Base-by-base conservation (phyloP, 176 grass and related monocot species). In the Microstegium vimineum region DNA sequence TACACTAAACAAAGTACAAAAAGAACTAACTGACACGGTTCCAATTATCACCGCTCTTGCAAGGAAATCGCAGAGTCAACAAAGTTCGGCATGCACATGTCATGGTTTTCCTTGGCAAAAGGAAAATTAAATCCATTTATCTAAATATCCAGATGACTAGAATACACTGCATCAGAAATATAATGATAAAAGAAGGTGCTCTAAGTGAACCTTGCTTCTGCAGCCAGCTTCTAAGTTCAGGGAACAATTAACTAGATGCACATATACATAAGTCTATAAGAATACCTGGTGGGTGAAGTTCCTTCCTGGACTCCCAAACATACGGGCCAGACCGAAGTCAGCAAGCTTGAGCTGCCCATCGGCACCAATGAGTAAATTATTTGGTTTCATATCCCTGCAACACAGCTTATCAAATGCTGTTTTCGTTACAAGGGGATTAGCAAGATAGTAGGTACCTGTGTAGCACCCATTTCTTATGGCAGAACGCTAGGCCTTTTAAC, bases 381-480 rank as follows among this genome's bases (percentile, higher is more conserved):
- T 99, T 16, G 97, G 97, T 80, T 99, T 99, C 97, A 99, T 99
- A 82, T 99, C 97, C 88, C 97, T 99, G 89, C 40, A 81, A 81
- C 22, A 69, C 80, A 69, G 38, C 32, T 74, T 73, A 41, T 90
- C 42, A 90, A 69, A 52, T 26, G 14, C 5, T 82, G 37, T 23
- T 69, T 81, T 74, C 1, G 3, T 59, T 26, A 70, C 72, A 75
- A 86, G 42, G 51, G 71, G 63, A 20, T 60, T 83, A 86, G 67
- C 57, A 82, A 80, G 62, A 70, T 41, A 81, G 41, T 81, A 31
- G 8, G n/a, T 87, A 99, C 97, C 97, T 99, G 89, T 99, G 97
- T 34, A 99, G 27, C 49, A 99, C 93, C 93, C 93, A 99, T 90
- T 95, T 99, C 83, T 94, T 99, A 73, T 99, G 93, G 69, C 93